These are phyloP conservation scores for Neofusicoccum parvum DNA, from an alignment of 2,329 filamentous ascomycete genomes.

Conservation along the genomic window DNA sequence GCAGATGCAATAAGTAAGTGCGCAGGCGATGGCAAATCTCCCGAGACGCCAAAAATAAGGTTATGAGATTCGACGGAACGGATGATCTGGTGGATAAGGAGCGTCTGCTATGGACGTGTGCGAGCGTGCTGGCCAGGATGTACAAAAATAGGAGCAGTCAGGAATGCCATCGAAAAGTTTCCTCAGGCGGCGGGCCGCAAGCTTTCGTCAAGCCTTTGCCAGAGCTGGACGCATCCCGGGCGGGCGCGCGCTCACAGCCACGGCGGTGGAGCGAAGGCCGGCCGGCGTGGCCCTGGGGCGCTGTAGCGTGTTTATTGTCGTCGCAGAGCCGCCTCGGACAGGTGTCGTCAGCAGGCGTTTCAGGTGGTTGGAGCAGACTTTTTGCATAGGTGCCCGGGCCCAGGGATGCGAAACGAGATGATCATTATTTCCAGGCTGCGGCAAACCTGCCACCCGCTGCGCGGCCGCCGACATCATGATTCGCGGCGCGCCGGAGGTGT, in stretches of 20 bases:
- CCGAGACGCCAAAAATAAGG: slow-evolving; percentile 5
- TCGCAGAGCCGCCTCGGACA: slow-evolving; percentile 3
- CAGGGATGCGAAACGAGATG: slow-evolving; percentile 17
- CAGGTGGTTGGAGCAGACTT: not conserved
- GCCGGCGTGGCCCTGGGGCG: not conserved
- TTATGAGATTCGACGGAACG: not conserved
- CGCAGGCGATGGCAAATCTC: not conserved
- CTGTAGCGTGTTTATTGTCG: slow-evolving; percentile 3
- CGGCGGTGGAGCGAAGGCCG: not conserved
- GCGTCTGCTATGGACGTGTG: not conserved
- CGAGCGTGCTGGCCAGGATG: not conserved
- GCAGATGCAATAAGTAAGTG: not conserved
- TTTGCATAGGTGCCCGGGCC: slow-evolving; percentile 2
- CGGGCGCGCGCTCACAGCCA: not conserved
- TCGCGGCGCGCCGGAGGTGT: not conserved
- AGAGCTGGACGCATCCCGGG: not conserved
- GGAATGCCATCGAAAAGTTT: not conserved
- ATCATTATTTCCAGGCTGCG: slow-evolving; percentile 13
- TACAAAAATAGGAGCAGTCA: slow-evolving; percentile 9
- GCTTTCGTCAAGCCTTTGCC: slow-evolving; percentile 4
- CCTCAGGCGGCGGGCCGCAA: not conserved
- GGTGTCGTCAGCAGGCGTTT: slow-evolving; percentile 21
- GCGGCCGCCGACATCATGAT: not conserved
- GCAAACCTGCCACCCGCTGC: not conserved
- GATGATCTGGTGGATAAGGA: not conserved